Percentiles rank a stretch among this genome's conserved stretches.
phyloP scores from a whole-genome alignment of 176 grass and related monocot genomes.

The Areca catechu region DNA sequence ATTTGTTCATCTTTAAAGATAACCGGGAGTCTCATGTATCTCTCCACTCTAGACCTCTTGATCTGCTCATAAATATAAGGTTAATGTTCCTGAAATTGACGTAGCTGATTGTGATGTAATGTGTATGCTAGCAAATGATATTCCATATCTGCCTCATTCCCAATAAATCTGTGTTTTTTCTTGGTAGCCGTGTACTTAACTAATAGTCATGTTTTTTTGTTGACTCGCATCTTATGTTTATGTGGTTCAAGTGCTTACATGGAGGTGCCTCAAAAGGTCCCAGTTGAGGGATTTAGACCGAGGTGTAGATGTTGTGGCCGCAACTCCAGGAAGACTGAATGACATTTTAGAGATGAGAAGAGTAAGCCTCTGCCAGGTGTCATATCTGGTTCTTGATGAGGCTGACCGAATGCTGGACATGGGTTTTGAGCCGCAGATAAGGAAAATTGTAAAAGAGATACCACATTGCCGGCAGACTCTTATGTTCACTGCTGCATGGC shows the following conservation, averaged over 20 bases:
- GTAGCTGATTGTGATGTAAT: no score
- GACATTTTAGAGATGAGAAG: conserved; percentile 91
- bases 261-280: conserved; percentile 92
- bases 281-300: conserved; percentile 88
- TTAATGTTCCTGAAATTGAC: no score
- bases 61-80: no score
- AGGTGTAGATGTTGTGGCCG: conserved; percentile 95
- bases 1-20: not conserved
- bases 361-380: conserved; percentile 60
- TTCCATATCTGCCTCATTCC: no score
- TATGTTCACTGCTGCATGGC: conserved; percentile 99
- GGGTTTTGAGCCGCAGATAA: conserved; percentile 93
- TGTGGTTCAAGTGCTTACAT: conserved; percentile 64
- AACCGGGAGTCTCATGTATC: no score
- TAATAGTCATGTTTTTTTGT: conserved; percentile 6
- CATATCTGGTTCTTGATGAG: conserved; percentile 71
- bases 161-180: no score
- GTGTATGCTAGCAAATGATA: no score
- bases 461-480: conserved; percentile 79
- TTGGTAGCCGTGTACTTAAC: no score
- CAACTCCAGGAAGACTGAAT: conserved; percentile 93
- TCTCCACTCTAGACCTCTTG: no score
- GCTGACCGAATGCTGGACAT: conserved; percentile 87
- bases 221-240: conserved; percentile 4
- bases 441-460: conserved; percentile 85